A percentile compares a stretch with the other conserved stretches of the same genome.
phyloP scores from a whole-genome alignment of 352 stramenopile genomes.

The Globisporangium solare region DNA sequence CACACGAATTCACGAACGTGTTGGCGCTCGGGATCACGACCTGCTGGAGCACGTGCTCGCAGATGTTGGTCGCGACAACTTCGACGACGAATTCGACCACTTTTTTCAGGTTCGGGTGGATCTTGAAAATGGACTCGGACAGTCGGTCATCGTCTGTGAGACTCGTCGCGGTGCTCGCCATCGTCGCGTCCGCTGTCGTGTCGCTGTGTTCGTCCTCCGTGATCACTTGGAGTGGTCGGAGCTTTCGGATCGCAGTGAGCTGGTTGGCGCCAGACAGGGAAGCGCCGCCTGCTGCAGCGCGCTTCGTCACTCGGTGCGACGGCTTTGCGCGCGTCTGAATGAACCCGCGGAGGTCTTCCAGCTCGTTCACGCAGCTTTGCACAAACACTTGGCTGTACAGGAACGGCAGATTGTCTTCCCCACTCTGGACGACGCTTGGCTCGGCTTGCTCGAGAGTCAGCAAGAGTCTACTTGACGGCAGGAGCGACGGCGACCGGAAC shows the following conservation, averaged over 20 bases:
- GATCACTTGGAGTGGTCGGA: slow-evolving; percentile 53
- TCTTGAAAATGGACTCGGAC: slow-evolving; percentile 50
- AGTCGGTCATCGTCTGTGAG: slow-evolving; percentile 26
- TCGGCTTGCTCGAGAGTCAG: slow-evolving; percentile 11
- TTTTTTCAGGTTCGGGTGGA: slow-evolving; percentile 47
- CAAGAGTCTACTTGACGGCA: slow-evolving; percentile 15
- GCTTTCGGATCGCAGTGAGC: slow-evolving; percentile 43
- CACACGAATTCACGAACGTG: slow-evolving; percentile 34
- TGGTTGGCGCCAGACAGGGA: slow-evolving; percentile 9
- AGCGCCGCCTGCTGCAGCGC: slow-evolving; percentile 9
- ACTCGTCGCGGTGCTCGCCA: slow-evolving; percentile 4
- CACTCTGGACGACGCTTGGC: slow-evolving; percentile 3
- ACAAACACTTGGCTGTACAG: slow-evolving; percentile 66
- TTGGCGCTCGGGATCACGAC: slow-evolving; percentile 40
- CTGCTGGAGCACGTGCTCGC: slow-evolving; percentile 44
- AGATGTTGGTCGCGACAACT: slow-evolving; percentile 52
- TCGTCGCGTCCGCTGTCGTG: neutral
- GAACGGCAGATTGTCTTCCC: slow-evolving; percentile 48
- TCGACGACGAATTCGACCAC: slow-evolving; percentile 65
- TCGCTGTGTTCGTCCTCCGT: slow-evolving; percentile 22
- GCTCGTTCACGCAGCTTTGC: slow-evolving; percentile 51
- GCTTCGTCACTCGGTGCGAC: slow-evolving; percentile 18
- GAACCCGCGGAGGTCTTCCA: slow-evolving; percentile 53
- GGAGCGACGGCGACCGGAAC: slow-evolving; percentile 14
- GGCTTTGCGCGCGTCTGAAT: slow-evolving; percentile 47